Percentiles rank a stretch among this genome's conserved stretches.
Conservation (phyloP, 2,329 filamentous ascomycete genomes). For the Xylariales sp. region DNA sequence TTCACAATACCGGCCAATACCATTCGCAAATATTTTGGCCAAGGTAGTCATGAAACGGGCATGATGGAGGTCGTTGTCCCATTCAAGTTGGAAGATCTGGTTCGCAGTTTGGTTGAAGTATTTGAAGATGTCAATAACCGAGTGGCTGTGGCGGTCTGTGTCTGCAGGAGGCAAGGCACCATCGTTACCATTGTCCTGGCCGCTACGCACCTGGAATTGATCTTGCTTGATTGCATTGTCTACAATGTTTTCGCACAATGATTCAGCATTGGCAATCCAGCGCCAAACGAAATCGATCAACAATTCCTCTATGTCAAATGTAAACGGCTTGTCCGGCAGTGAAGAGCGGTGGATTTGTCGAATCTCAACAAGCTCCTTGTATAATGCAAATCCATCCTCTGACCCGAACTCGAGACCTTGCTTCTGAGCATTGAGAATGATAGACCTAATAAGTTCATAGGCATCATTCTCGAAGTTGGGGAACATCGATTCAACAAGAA, state of each 20-base stretch:
- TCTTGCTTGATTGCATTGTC: slow-evolving; percentile 91
- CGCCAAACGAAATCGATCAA: slow-evolving; percentile 93
- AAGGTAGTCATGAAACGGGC: slow-evolving; percentile 96
- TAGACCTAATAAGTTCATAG: slow-evolving; percentile 75
- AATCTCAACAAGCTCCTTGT: slow-evolving; percentile 82
- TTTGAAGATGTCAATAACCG: slow-evolving; percentile 87
- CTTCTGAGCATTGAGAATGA: slow-evolving; percentile 68
- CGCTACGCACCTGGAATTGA: slow-evolving; percentile 70
- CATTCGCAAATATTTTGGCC: slow-evolving; percentile 77
- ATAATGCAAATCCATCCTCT: slow-evolving; percentile 91
- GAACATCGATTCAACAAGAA: slow-evolving; percentile 78
- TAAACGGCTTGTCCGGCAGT: slow-evolving; percentile 70
- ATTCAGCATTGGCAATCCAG: slow-evolving; percentile 81
- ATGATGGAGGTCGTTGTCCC: slow-evolving; percentile 90
- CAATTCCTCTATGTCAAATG: slow-evolving; percentile 81
- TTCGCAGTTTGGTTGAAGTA: slow-evolving; percentile 91
- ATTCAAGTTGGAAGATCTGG: slow-evolving; percentile 79
- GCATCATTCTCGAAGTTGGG: slow-evolving; percentile 90
- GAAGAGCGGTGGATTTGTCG: slow-evolving; percentile 74
- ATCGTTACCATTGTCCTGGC: slow-evolving; percentile 57
- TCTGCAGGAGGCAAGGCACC: slow-evolving; percentile 69
- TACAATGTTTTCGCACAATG: slow-evolving; percentile 76
- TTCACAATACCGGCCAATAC: slow-evolving; percentile 87
- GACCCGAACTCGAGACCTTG: slow-evolving; percentile 74
- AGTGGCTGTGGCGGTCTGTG: slow-evolving; percentile 86